Conservation (phyloP, 106 monocot species). For the Iris macrosiphon region DNA sequence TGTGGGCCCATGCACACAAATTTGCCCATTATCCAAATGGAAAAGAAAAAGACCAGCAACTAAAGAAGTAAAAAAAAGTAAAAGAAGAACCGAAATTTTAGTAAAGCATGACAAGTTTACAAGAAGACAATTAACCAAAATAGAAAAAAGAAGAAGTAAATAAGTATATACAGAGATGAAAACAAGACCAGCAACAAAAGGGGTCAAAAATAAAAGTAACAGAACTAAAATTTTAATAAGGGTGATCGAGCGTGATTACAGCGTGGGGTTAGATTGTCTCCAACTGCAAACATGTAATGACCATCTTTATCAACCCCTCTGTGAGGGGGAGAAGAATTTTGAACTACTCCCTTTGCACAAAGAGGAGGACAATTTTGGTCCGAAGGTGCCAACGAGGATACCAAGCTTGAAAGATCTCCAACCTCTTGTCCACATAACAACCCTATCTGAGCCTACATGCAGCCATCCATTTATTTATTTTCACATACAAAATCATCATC, state of each 20-base stretch:
- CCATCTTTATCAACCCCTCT: no score
- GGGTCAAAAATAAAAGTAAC: no score
- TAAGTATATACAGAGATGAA: no score
- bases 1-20: no score
- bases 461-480: conserved; percentile 49
- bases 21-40: no score
- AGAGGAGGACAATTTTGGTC: conserved; percentile 18
- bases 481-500: neutral
- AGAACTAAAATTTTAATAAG: conserved; percentile 4
- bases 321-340: conserved; percentile 65
- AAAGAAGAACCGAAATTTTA: no score
- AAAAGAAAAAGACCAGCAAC: no score
- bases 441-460: conserved; percentile 75
- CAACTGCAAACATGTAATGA: conserved; percentile 78
- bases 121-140: no score
- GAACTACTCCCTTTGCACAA: conserved; percentile 37
- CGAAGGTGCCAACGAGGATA: conserved; percentile 27
- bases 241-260: conserved; percentile 66
- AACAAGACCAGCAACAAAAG: no score
- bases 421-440: conserved; percentile 79
- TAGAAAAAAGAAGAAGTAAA: no score
- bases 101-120: no score
- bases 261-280: conserved; percentile 84
- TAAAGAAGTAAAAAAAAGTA: no score
- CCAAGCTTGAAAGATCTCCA: conserved; percentile 36